Conservation (phyloP, 768 basidiomycete genomes). For the Auriscalpium vulgare region DNA sequence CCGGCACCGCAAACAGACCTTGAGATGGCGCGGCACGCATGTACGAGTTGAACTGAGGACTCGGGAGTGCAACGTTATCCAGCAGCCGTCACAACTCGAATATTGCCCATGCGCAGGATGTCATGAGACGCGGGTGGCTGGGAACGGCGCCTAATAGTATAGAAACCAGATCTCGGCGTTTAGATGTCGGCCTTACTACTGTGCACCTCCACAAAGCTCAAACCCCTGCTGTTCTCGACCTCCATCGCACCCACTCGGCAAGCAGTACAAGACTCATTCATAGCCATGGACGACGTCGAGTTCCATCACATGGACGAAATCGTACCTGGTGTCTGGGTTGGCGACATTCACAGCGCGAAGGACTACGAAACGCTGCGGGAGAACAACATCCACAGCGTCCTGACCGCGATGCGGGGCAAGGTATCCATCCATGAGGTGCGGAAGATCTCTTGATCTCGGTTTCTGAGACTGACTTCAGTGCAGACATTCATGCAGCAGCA, state of each 20-base stretch:
- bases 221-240: not conserved
- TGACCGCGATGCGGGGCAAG: constrained; percentile 66
- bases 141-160: no score
- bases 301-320: constrained; percentile 62
- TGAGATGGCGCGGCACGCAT: no score
- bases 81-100: no score
- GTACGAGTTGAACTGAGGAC: no score
- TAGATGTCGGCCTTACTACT: no score
- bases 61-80: no score
- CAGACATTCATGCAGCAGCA: constrained; percentile 79
- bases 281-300: constrained; percentile 6
- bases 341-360: constrained; percentile 65
- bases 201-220: no score
- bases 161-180: no score
- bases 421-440: constrained; percentile 58
- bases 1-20: no score
- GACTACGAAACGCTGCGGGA: constrained; percentile 51
- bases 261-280: not conserved
- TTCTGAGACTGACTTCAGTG: not conserved
- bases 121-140: no score
- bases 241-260: not conserved
- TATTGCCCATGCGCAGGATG: no score
- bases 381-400: constrained; percentile 69
- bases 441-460: not conserved
- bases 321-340: constrained; percentile 76